phyloP scores from a whole-genome alignment of 331 rosid genomes.

The Pyrus hybrid region DNA sequence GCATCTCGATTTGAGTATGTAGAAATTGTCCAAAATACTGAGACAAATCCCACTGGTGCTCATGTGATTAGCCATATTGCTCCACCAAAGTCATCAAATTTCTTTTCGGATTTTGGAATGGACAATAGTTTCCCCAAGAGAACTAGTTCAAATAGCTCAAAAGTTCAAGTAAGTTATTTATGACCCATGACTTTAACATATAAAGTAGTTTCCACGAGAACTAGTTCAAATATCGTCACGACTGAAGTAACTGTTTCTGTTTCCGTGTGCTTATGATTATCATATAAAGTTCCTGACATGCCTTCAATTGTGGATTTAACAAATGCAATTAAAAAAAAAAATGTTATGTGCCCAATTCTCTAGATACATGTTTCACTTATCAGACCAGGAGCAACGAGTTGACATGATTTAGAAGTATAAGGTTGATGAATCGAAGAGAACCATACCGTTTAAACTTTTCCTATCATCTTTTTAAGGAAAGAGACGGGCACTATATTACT shows the following conservation, averaged over 20 bases:
- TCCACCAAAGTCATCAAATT: slow-evolving; percentile 81
- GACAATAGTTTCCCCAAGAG: slow-evolving; percentile 61
- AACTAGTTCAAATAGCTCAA: slow-evolving; percentile 50
- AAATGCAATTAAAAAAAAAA: not conserved
- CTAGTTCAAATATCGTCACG: not conserved
- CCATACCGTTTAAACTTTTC: not conserved
- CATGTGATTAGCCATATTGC: slow-evolving; percentile 53
- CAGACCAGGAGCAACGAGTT: not conserved
- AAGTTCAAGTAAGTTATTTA: slow-evolving; percentile 55
- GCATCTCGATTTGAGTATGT: slow-evolving; percentile 94
- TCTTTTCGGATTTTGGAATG: slow-evolving; percentile 93
- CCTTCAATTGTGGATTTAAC: not conserved
- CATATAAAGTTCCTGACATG: not conserved
- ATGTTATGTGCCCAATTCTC: not conserved
- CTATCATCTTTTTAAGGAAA: not conserved
- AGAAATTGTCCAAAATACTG: slow-evolving; percentile 68
- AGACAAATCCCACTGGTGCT: slow-evolving; percentile 54
- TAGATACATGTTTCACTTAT: not conserved
- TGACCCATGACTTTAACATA: not conserved
- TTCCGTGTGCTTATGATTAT: not conserved
- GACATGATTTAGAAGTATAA: not conserved
- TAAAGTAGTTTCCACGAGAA: not conserved
- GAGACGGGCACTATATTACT: not conserved
- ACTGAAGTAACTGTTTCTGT: not conserved
- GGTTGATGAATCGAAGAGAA: not conserved